Base-by-base conservation (phyloP, 306 rosid genomes). In the Leucaena leucocephala region DNA sequence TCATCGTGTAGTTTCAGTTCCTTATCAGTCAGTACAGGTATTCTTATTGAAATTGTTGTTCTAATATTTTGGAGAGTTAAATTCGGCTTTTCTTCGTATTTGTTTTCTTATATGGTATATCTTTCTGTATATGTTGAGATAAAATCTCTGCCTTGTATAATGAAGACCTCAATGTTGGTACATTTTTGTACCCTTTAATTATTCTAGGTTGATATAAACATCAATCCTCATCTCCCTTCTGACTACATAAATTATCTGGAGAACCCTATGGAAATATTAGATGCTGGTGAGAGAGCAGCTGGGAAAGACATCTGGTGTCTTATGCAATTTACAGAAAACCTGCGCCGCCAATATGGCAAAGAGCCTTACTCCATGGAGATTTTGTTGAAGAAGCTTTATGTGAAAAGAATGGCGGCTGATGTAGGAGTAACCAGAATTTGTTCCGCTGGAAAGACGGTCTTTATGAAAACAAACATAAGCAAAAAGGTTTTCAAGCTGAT, bases 381-480 rank as follows among this genome's bases (percentile, higher is more conserved):
- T 81, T 80, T 95, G 16, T 78, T 92, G 75, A 87, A 90, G 86
- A 92, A 91, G 85, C 95, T 95, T 57, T 95, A 95, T 50, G 90
- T 92, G 83, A 86, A 89, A 79, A 95, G 98, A 89, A 95, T 95
- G 98, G 93, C 98, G 1, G 98, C 97, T 27, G 98, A 95, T 87
- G 82, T 95, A 27, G 98, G 98, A 68, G 85, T 95, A 82, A 76
- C 77, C 61, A 88, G 87, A 74, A 88, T 95, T 52, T 92, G 86
- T 84, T 82, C 94, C 76, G 78, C 86, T 16, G 96, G 98, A 80
- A 95, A 91, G 89, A 83, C 34, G 15, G 89, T 95, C 74, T 75
- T 65, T 45, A 89, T 95, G 98, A 85, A 91, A 90, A 87, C 98
- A 74, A 88, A 89, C 73, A 90, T 92, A 87, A 90, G 70, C 55